Evolutionary conservation across 257 asterid species (phyloP).

Genomic region (Agastache rugosa): DNA sequence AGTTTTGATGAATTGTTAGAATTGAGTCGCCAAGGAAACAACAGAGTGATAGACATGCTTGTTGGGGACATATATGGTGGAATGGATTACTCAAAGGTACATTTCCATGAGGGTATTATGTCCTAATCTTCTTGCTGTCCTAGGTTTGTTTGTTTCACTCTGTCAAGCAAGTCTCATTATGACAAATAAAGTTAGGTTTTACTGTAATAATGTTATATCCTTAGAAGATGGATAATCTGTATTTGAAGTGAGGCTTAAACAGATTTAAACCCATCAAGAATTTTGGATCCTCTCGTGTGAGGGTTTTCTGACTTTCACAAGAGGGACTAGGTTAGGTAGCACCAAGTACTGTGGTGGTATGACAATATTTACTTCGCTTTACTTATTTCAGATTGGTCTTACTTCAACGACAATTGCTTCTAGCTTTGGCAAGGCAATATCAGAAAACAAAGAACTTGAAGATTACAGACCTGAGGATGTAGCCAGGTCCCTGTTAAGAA

Average conservation of each 20-base stretch:
- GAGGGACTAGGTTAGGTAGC: too few species aligned
- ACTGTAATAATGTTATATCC: background rate
- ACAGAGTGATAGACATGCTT: constrained; percentile 91
- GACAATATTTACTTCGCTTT: constrained; percentile 16
- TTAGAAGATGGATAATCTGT: background rate
- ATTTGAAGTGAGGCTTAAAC: constrained; percentile 10
- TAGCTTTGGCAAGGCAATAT: constrained; percentile 85
- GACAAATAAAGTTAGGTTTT: constrained; percentile 15
- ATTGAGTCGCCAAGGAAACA: constrained; percentile 84
- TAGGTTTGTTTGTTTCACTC: background rate
- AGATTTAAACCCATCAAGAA: background rate
- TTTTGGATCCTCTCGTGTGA: too few species aligned
- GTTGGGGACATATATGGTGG: constrained; percentile 98
- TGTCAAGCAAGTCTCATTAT: background rate
- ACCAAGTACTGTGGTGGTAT: background rate
- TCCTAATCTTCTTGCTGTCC: constrained; percentile 21
- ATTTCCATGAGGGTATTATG: background rate
- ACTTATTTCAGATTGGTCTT: constrained; percentile 78
- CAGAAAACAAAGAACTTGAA: constrained; percentile 74
- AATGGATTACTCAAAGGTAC: constrained; percentile 76
- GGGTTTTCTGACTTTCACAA: too few species aligned
- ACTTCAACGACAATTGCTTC: constrained; percentile 86
- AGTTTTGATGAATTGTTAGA: constrained; percentile 93
- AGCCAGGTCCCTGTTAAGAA: constrained; percentile 84
- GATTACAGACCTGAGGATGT: constrained; percentile 83